Base-by-base conservation (phyloP, 768 basidiomycete species). In the Aureoboletus auriporus region DNA sequence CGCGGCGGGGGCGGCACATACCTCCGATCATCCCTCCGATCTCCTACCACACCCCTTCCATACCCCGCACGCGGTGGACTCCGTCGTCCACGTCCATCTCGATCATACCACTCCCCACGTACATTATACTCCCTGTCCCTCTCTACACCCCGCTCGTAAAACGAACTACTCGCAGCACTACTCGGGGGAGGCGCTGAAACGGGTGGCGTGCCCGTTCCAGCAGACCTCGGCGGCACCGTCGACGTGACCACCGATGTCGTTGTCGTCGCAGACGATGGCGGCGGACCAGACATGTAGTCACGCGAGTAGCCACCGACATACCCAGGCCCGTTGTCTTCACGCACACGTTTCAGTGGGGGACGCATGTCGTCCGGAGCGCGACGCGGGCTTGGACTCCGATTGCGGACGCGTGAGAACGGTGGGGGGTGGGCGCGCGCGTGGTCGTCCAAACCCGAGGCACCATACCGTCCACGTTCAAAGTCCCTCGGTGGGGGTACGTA, bases 301-400 rank as follows among this genome's bases (percentile, higher is more conserved):
- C 56, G 12, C 10, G 12, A 6, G 33, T 4, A 14, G 5, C 37
- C 44, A 5, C 13, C 31, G 12, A 34, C 37, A 13, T 56, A 57
- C 3, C 50, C 50, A 16, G 60, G 52, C 27, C 69, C 70, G 4
- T 38, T 53, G 28, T 79, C 77, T n/a, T 77, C 77, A 2, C 77
- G 68, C 1, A 66, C 36, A 31, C 78, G 66, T 46, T 78, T 79
- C 40, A 70, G 28, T 2, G 76, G 75, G 7, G 77, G 77, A 20
- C 76, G 67, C 20, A 64, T 20, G 38, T 75, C 76, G 20, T 74
- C 75, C 0, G 63, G 53, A 0, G 62, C 67, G 27, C 66, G 57
- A 12, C 75, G 62, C 7, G 66, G 51, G 3, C 74, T 78, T 5
- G 73, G 69, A 49, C 77, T 79, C 36, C 75, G 69, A 10, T 54